Evolutionary conservation across 495 filamentous ascomycete species (phyloP).

Genomic region (Podospora tetraspora): DNA sequence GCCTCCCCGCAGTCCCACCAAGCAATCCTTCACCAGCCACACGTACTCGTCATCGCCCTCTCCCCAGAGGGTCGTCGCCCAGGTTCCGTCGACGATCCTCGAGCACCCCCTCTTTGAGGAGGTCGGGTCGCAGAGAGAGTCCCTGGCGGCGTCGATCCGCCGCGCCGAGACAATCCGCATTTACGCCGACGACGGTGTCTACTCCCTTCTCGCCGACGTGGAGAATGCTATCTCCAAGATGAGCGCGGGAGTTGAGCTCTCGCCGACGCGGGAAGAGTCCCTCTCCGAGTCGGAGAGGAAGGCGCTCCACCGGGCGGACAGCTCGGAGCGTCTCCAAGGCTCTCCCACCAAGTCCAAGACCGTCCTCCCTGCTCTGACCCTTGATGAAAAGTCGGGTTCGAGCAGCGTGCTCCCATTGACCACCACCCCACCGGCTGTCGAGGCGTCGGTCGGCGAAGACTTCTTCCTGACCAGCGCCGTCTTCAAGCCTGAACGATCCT

Average conservation of each 20-base stretch:
- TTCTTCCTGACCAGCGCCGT: constrained; percentile 43
- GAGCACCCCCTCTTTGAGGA: constrained; percentile 42
- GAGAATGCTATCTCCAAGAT: constrained; percentile 54
- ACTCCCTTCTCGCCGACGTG: constrained; percentile 56
- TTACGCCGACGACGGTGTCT: constrained; percentile 60
- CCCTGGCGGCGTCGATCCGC: constrained; percentile 19
- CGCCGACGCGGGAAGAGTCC: constrained; percentile 10
- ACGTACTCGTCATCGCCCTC: constrained; percentile 32
- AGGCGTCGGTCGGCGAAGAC: constrained; percentile 19
- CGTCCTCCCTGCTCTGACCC: constrained; percentile 15
- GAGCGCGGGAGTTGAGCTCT: constrained; percentile 27
- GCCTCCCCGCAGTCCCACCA: constrained; percentile 44
- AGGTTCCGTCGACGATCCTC: constrained; percentile 46
- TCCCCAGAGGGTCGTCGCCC: constrained; percentile 41
- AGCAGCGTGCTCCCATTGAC: constrained; percentile 18
- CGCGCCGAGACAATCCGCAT: constrained; percentile 60
- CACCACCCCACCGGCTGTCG: constrained; percentile 5
- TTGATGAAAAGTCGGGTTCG: constrained; percentile 24
- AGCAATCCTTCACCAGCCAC: constrained; percentile 27
- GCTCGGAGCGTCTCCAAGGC: constrained; percentile 36
- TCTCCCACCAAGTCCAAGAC: constrained; percentile 17
- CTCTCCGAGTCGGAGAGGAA: constrained; percentile 26
- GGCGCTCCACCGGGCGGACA: constrained; percentile 34
- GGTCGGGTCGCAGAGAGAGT: constrained; percentile 24
- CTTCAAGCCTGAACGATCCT: constrained; percentile 27